These are phyloP conservation scores for Fennellomyces sp. DNA, from an alignment of 371 early-diverging fungal species.

Conservation along the genomic window DNA sequence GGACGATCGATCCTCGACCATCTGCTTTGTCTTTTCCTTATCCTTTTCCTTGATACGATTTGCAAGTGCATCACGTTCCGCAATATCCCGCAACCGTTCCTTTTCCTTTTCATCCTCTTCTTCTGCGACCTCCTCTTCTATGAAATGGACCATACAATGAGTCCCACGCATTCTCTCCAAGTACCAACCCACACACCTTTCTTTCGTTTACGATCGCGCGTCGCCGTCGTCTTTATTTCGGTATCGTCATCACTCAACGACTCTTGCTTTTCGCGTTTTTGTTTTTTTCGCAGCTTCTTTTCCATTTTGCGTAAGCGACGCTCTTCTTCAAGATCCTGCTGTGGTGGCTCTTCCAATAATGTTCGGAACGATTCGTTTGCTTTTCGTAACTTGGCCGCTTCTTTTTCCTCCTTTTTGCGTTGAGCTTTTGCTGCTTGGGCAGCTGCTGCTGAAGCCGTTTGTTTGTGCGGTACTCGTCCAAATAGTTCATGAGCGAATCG, in stretches of 20 bases:
- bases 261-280: slow-evolving; percentile 42
- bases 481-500: slow-evolving; percentile 71
- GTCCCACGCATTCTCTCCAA: too few relatives aligned
- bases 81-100: slow-evolving; percentile 65
- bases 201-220: slow-evolving; percentile 29
- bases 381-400: slow-evolving; percentile 54
- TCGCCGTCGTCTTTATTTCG: slow-evolving; percentile 44
- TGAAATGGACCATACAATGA: too few relatives aligned
- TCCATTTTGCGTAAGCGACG: slow-evolving; percentile 41
- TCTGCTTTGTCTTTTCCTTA: slow-evolving; percentile 77
- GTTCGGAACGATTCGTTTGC: slow-evolving; percentile 63
- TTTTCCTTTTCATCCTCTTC: slow-evolving; percentile 50
- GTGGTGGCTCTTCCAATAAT: slow-evolving; percentile 57
- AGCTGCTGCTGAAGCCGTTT: slow-evolving; percentile 24
- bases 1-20: slow-evolving; percentile 82
- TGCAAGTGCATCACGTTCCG: slow-evolving; percentile 92
- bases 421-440: slow-evolving; percentile 36
- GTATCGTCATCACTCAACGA: slow-evolving; percentile 66
- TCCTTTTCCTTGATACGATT: slow-evolving; percentile 84
- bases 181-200: slow-evolving; percentile 26
- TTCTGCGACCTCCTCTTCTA: slow-evolving; percentile 34
- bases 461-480: slow-evolving; percentile 56
- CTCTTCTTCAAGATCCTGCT: slow-evolving; percentile 25
- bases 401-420: slow-evolving; percentile 57
- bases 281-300: slow-evolving; percentile 58